A percentile compares a stretch with the other conserved stretches of the same genome.
Conservation (phyloP, 2,329 filamentous ascomycete genomes). For the Karstenula rhodostoma region DNA sequence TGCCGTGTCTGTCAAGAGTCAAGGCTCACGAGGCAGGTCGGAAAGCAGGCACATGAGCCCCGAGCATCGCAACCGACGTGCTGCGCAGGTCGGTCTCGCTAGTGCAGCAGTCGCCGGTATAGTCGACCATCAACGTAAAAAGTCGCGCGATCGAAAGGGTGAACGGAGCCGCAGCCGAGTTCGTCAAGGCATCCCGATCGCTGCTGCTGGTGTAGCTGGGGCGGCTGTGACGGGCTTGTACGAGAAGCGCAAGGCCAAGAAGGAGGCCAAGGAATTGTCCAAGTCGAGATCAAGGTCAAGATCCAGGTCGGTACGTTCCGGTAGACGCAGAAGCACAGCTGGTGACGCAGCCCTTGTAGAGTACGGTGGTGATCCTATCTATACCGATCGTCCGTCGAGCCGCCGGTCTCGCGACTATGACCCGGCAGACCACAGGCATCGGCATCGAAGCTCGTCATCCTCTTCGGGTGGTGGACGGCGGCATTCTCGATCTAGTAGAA, state of each 20-base stretch:
- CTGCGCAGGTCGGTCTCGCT: conserved; percentile 68
- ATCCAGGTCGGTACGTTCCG: conserved; percentile 56
- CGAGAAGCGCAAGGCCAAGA: conserved; percentile 69
- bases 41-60: conserved; percentile 54
- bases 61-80: conserved; percentile 64
- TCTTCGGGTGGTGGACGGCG: conserved; percentile 51
- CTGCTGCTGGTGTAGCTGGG: conserved; percentile 67
- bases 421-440: conserved; percentile 52
- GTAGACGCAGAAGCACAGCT: conserved; percentile 53
- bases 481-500: conserved; percentile 44
- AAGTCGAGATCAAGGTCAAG: conserved; percentile 52
- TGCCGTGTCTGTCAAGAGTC: conserved; percentile 35
- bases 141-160: conserved; percentile 62
- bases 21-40: conserved; percentile 37
- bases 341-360: conserved; percentile 66
- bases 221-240: conserved; percentile 69
- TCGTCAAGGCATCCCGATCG: conserved; percentile 65
- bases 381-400: conserved; percentile 60
- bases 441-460: conserved; percentile 53
- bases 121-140: conserved; percentile 65
- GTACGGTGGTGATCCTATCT: conserved; percentile 70
- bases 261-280: conserved; percentile 60
- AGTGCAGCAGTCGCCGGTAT: conserved; percentile 70
- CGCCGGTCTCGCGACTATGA: conserved; percentile 46
- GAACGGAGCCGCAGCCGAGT: conserved; percentile 64